Evolutionary conservation across 2,329 filamentous ascomycete genomes (phyloP), one percentile per base, ranked within the genome.

Genomic region (Phaeosphaeriaceae sp.): DNA sequence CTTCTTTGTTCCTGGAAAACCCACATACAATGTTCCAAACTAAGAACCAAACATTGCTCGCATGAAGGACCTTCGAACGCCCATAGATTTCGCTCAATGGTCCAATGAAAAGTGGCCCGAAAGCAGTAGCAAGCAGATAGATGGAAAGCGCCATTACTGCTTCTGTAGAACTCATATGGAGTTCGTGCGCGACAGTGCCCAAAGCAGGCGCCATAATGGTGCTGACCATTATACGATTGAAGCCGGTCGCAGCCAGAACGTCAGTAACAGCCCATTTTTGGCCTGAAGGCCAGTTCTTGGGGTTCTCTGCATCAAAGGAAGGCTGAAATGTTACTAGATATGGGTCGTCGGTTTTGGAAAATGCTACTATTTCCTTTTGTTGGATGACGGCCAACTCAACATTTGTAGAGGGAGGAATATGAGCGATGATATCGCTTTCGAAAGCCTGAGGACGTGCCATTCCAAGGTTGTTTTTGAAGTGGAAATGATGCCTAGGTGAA

Each of bases 181-280:
- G 43, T 39, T 66, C 62, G 2, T 33, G 8, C 2, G 60, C 56
- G 38, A 67, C 67, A 29, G 54, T 55, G 3, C 42, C 30, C 1
- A 69, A 48, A 0, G 63, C 60, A 1, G 64, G 64, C 9, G 66
- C 66, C 63, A 68, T 68, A 47, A 67, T 68, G 16, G 64, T 67
- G 12, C 55, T 60, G 5, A 67, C 64, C 64, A 67, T 67, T 40
- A 66, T 67, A 29, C 64, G 61, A 29, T 60, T 63, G 49, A 67
- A 67, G 16, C 55, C 61, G 8, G 60, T 63, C 2, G 58, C 63
- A 3, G 63, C 64, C 12, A 64, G 52, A 6, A 62, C 52, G 18
- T 61, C 58, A 0, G 63, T 64, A 6, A 62, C 53, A 1, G 54
- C 37, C 62, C 62, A 64, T 46, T 63, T 64, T 6, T 46, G 33